These are phyloP conservation scores for Rhizopogon vinicolor DNA, from an alignment of 768 basidiomycete species.

Conservation along the genomic window DNA sequence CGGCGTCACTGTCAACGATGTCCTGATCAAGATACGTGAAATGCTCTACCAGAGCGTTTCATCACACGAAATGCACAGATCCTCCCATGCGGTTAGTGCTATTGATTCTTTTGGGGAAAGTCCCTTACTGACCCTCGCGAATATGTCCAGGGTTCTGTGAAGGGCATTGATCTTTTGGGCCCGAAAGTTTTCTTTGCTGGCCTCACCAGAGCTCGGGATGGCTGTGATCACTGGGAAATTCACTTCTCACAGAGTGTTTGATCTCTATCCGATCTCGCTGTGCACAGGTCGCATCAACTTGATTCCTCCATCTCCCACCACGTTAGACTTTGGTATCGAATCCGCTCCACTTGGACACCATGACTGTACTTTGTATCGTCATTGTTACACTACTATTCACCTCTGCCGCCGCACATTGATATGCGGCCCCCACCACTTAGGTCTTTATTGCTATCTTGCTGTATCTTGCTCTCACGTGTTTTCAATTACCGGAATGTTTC, in stretches of 20 bases:
- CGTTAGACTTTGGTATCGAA: neutral
- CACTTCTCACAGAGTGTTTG: constrained; percentile 15
- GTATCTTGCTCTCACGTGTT: neutral
- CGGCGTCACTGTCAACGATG: constrained; percentile 25
- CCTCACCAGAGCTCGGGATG: constrained; percentile 19
- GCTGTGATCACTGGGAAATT: constrained; percentile 25
- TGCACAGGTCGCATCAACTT: neutral
- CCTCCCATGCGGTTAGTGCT: constrained; percentile 16
- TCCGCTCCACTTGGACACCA: neutral
- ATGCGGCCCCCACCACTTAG: neutral
- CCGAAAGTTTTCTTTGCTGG: constrained; percentile 26
- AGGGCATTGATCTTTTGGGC: constrained; percentile 35
- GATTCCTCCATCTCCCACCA: neutral
- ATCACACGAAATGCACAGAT: constrained; percentile 11
- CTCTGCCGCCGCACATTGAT: neutral
- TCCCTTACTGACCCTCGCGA: constrained; percentile 28
- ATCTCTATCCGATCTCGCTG: neutral
- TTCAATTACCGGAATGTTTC: neutral
- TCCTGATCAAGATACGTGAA: constrained; percentile 22
- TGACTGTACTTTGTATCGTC: neutral
- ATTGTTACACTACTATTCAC: neutral
- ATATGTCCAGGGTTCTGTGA: constrained; percentile 31
- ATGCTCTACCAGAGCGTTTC: constrained; percentile 22
- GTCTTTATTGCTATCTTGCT: neutral
- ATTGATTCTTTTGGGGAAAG: constrained; percentile 25